Evolutionary conservation across 2,329 filamentous ascomycete genomes (phyloP), one percentile per base, ranked within the genome.

Genomic region (Tympanopsis confertula): DNA sequence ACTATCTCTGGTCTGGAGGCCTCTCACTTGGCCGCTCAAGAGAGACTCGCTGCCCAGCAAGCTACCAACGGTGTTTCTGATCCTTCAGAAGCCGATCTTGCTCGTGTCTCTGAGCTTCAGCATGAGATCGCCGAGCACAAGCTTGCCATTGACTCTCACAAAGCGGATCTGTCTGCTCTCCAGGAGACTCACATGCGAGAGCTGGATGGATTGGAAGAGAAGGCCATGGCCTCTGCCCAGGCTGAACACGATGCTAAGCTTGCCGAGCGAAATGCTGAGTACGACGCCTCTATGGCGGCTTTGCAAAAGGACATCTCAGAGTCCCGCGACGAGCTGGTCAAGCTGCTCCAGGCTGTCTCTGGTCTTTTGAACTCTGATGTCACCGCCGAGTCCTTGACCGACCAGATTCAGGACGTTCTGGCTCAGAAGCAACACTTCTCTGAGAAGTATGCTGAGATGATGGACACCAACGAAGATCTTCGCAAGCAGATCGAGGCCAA

Each of bases 191-290:
- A 93, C 52, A 28, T 10, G 24, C 10, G n/a, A n/a, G 24, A 28
- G n/a, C n/a, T 28, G 24, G 24, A 10, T 10, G 24, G n/a, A 28
- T n/a, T 28, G 10, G 24, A 28, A n/a, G 24, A 10, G 24, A 10
- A n/a, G 10, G 24, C 24, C n/a, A 28, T n/a, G 10, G 24, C 24
- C 10, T 10, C 24, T 10, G 57, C 71, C 20, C 68, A 70, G 19
- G 73, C 82, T 37, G 74, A 77, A 49, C 60, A 70, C 35, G 73
- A 89, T 48, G 68, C 93, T 10, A 74, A 85, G 28, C 71, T 82
- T 38, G 71, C 80, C 33, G 66, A 69, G 5, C 69, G 74, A 38
- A 68, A 74, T 1, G 75, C 77, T 38, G 73, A 77, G 17, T 56
- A 70, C 15, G 63, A 63, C 1, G 47, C 52, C 17, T 52, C 59